phyloP scores from a whole-genome alignment of 805 yeast species.

The Sugiyamaella marilandica region DNA sequence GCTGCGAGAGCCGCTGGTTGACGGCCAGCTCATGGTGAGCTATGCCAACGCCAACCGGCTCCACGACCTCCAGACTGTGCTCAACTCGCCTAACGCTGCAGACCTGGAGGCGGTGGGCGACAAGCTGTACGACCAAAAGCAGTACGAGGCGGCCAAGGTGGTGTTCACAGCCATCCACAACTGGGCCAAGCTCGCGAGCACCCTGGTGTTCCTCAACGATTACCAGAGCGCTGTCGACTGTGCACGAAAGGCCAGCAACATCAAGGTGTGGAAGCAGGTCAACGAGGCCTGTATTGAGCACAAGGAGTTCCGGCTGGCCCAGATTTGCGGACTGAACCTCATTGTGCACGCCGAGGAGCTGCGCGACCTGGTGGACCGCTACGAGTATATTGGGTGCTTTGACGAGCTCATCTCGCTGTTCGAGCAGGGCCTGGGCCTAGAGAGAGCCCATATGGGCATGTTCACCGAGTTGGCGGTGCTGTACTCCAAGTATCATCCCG shows the following conservation, averaged over 20 bases:
- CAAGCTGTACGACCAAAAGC: slow-evolving; percentile 69
- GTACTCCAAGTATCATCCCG: slow-evolving; percentile 86
- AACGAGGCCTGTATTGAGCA: slow-evolving; percentile 94
- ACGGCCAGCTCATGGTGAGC: slow-evolving; percentile 83
- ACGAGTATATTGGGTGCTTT: slow-evolving; percentile 87
- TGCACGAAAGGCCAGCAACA: slow-evolving; percentile 95
- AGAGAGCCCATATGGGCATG: slow-evolving; percentile 99
- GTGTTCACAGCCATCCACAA: slow-evolving; percentile 82
- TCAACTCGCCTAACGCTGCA: slow-evolving; percentile 87
- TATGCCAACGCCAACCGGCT: slow-evolving; percentile 76
- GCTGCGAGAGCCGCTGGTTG: slow-evolving; percentile 86
- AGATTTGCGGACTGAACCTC: slow-evolving; percentile 95
- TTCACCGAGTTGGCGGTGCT: slow-evolving; percentile 91
- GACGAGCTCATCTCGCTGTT: slow-evolving; percentile 86
- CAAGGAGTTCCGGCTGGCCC: slow-evolving; percentile 93
- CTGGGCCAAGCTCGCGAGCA: slow-evolving; percentile 95
- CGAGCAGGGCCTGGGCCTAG: slow-evolving; percentile 92
- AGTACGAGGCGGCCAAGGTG: slow-evolving; percentile 89
- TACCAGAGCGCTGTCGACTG: slow-evolving; percentile 97
- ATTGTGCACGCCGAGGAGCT: slow-evolving; percentile 97
- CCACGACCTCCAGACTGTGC: slow-evolving; percentile 76
- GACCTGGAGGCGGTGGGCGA: slow-evolving; percentile 91
- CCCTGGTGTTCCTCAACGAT: slow-evolving; percentile 85
- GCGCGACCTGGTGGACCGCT: slow-evolving; percentile 78
- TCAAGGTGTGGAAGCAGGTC: slow-evolving; percentile 95